phyloP scores from a whole-genome alignment of 352 stramenopile genomes.

The Phytophthora cryptogea region DNA sequence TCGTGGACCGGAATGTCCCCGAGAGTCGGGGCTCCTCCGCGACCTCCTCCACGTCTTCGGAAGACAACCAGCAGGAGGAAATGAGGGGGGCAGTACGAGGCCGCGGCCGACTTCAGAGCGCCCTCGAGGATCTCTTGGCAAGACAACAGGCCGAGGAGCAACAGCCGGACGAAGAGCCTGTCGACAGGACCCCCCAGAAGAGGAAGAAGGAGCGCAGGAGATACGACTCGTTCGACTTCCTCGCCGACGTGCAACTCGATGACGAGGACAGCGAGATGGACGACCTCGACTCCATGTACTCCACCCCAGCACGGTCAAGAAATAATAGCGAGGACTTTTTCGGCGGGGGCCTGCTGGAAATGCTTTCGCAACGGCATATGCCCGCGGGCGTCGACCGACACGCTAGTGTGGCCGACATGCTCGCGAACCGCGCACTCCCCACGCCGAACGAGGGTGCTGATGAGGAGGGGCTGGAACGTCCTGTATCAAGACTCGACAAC shows the following conservation, averaged over 20 bases:
- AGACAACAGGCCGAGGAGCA: constrained; percentile 24
- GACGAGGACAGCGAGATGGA: constrained; percentile 28
- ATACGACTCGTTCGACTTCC: constrained; percentile 40
- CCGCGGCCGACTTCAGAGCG: constrained; percentile 22
- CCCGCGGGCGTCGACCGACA: constrained; percentile 34
- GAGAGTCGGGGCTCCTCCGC: constrained; percentile 21
- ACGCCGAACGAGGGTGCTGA: constrained; percentile 15
- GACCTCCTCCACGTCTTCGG: constrained; percentile 41
- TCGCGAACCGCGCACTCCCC: constrained; percentile 19
- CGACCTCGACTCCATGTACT: constrained; percentile 34
- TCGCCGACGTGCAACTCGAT: constrained; percentile 29
- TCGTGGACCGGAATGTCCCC: constrained; percentile 41
- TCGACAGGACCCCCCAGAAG: constrained; percentile 10
- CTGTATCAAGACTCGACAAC: constrained; percentile 5
- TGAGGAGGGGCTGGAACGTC: constrained; percentile 13
- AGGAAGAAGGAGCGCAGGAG: constrained; percentile 29
- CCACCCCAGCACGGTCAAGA: constrained; percentile 27
- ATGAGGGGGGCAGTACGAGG: constrained; percentile 8
- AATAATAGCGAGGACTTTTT: constrained; percentile 42
- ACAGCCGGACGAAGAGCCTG: constrained; percentile 19
- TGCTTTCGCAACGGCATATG: constrained; percentile 45
- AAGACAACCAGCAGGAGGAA: constrained; percentile 33
- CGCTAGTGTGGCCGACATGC: constrained; percentile 41
- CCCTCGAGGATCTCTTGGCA: constrained; percentile 26
- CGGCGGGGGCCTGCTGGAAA: constrained; percentile 29